Percentiles rank a stretch among this genome's conserved stretches.
These are phyloP conservation scores for Colletotrichum horii DNA, from an alignment of 2,329 filamentous ascomycete species.

Conservation along the genomic window DNA sequence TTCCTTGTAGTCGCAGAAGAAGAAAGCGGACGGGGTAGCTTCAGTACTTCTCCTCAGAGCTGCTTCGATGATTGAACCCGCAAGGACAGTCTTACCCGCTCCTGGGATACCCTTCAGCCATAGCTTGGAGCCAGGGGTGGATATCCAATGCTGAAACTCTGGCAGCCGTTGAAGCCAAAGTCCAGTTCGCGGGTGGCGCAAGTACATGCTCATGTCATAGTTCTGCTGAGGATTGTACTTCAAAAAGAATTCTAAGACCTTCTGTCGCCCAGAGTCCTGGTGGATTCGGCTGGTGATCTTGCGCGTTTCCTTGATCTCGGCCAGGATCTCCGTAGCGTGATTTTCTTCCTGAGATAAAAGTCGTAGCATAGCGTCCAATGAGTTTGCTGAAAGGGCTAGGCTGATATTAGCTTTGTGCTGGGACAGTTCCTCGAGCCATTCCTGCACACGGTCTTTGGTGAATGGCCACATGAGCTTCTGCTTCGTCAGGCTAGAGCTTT, in stretches of 20 bases:
- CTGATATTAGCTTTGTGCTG: not conserved
- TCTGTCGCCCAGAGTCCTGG: accelerated
- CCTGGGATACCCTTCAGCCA: constrained; percentile 4
- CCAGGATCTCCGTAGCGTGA: accelerated
- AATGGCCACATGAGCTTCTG: not conserved
- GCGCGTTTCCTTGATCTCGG: not conserved
- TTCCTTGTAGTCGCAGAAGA: constrained; percentile 9
- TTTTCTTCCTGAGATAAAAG: not conserved
- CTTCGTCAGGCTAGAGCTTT: not conserved
- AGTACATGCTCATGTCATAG: not conserved
- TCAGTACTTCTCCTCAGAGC: not conserved
- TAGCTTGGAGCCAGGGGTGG: not conserved
- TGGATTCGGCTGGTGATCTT: not conserved
- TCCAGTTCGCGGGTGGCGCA: not conserved
- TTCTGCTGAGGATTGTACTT: not conserved
- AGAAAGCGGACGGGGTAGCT: not conserved
- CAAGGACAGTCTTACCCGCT: not conserved
- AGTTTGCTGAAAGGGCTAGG: not conserved
- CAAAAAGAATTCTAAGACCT: not conserved
- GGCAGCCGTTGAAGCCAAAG: not conserved
- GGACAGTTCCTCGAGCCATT: not conserved
- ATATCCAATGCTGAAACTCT: not conserved
- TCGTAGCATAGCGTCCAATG: not conserved
- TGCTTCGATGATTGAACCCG: not conserved
- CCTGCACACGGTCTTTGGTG: not conserved